phyloP scores from a whole-genome alignment of 2,329 filamentous ascomycete species.

The Diaporthe eres region DNA sequence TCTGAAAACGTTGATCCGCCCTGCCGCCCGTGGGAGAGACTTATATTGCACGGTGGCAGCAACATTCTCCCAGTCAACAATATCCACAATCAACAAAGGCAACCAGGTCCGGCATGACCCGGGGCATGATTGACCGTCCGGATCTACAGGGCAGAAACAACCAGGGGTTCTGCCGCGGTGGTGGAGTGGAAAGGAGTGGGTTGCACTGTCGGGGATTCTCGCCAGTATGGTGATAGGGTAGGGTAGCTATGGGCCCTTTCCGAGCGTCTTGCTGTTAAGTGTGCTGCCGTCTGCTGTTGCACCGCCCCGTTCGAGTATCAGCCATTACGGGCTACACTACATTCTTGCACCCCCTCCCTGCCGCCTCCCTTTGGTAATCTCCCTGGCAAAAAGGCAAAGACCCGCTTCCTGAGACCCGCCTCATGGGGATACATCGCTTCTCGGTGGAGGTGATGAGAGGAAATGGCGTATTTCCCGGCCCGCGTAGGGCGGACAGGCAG shows the following conservation, averaged over 20 bases:
- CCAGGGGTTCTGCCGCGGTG: constrained; percentile 11
- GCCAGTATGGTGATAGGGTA: constrained; percentile 16
- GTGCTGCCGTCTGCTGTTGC: constrained; percentile 25
- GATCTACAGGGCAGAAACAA: constrained; percentile 34
- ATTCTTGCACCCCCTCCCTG: constrained; percentile 12
- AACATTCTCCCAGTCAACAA: constrained; percentile 4
- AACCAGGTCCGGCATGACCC: constrained; percentile 3
- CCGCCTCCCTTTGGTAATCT: constrained; percentile 22
- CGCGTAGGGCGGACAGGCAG: constrained; percentile 22
- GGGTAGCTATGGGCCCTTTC: background rate
- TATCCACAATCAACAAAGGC: background rate
- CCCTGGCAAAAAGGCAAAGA: background rate
- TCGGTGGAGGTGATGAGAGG: background rate
- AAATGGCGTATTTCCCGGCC: constrained; percentile 4
- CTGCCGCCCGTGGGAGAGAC: background rate
- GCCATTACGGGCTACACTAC: constrained; percentile 28
- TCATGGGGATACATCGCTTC: constrained; percentile 2
- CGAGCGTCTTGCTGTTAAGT: background rate
- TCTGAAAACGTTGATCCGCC: background rate
- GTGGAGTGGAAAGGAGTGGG: background rate
- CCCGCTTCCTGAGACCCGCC: constrained; percentile 3
- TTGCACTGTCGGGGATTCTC: constrained; percentile 13
- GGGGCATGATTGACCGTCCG: constrained; percentile 27
- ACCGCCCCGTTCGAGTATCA: constrained; percentile 31
- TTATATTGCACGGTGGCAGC: background rate